phyloP scores from a whole-genome alignment of 2,329 filamentous ascomycete genomes.

The Calcarisporium arbuscula region DNA sequence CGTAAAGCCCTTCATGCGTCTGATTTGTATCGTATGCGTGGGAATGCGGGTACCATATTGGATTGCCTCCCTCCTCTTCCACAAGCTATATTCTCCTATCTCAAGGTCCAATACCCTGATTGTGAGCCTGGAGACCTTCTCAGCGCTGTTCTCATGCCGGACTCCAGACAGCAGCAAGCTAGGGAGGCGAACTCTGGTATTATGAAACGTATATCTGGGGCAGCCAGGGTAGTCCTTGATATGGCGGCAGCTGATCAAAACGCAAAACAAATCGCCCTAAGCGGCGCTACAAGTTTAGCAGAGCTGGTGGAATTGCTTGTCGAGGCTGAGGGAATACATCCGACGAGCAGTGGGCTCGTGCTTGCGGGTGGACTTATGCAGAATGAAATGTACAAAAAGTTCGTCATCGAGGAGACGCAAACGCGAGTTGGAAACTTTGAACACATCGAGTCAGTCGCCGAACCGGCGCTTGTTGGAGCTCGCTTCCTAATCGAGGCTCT shows the following conservation, averaged over 20 bases:
- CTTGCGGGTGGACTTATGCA: constrained; percentile 17
- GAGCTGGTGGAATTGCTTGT: constrained; percentile 11
- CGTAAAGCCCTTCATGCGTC: constrained; percentile 22
- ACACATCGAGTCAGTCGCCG: constrained; percentile 9
- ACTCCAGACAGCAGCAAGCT: constrained; percentile 1
- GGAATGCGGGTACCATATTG: not conserved
- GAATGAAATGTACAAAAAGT: constrained; percentile 9
- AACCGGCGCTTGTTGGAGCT: constrained; percentile 12
- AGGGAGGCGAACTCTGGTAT: constrained; percentile 5
- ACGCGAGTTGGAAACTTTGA: constrained; percentile 10
- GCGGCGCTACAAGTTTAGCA: constrained; percentile 12
- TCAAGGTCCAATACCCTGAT: constrained; percentile 8
- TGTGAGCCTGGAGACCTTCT: constrained; percentile 12
- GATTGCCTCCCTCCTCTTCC: constrained; percentile 5
- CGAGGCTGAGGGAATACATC: constrained; percentile 9
- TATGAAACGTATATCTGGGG: constrained; percentile 13
- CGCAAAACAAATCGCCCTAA: constrained; percentile 12
- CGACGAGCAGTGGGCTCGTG: constrained; percentile 11
- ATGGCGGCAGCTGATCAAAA: constrained; percentile 11
- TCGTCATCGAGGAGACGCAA: constrained; percentile 7
- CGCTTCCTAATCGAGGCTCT: constrained; percentile 1
- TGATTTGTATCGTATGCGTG: constrained; percentile 16
- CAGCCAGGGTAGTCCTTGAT: constrained; percentile 13
- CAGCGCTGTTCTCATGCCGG: constrained; percentile 12
- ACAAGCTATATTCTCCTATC: constrained; percentile 11